Evolutionary conservation across 73 alveolate genomes (phyloP), one percentile per base, ranked within the genome.

Genomic region (Blepharisma stoltei): DNA sequence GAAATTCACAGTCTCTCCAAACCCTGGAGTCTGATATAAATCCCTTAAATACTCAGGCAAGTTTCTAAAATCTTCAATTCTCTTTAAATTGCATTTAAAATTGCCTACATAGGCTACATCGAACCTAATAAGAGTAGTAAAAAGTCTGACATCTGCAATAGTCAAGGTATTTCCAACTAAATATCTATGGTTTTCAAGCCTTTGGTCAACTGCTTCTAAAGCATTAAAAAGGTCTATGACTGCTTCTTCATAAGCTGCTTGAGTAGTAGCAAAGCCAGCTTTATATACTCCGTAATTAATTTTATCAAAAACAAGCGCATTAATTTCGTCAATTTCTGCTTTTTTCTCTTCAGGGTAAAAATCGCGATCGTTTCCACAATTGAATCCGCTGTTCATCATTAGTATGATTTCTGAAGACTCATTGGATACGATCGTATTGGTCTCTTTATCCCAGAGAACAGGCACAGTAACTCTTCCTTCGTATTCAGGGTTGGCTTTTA

Each of bases 21-120:
- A 23, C 2, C 85, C 85, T 5, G 38, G 65, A 27, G 20, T 44
- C 25, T 79, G 77, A 43, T 45, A 78, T 37, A 79, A 55, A 43
- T 85, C 92, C 67, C 65, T 70, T 65, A 47, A 27, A 77, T 75
- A 85, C 25, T 81, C 76, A 71, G 48, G 50, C 37, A 82, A 44
- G 78, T 85, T 85, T 11, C 81, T 87, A 65, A 38, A 82, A 77
- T 85, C 83, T 38, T 53, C 81, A 54, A 85, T 81, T 45, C 81
- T 82, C 78, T 78, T 84, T 78, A 46, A 47, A 54, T 85, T 85
- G 80, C 82, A 52, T 81, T 85, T 85, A 82, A 85, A 85, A 77
- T 85, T 54, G 6, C 83, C 92, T 43, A 85, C 90, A 43, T 85
- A 85, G 46, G 81, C 92, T 20, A 54, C 82, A 77, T 85, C 92